Base-by-base conservation (phyloP, 202 grass and related monocot species). In the Saccharum hybrid region DNA sequence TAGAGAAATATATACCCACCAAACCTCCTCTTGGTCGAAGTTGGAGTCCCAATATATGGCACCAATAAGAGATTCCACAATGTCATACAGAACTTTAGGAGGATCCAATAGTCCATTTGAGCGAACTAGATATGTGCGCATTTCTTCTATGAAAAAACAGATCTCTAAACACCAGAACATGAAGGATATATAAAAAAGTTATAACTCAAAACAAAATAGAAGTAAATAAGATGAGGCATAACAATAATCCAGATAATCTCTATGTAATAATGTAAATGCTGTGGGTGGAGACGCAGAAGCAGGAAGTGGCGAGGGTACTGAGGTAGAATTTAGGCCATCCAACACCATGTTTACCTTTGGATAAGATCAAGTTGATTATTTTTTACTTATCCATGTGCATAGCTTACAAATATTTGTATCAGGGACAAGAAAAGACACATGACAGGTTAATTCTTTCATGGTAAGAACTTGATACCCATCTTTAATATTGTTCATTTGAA, bases 31-130 rank as follows among this genome's bases (percentile, higher is more conserved):
- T 68, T 89, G 68, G 61, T 80, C 70, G 40, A 80, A 82, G 65
- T 86, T 82, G 61, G 88, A 88, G 76, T 93, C 89, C 0, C 79
- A 11, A 69, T 84, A 97, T 33, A 93, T 68, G 13, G 91, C 88
- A 67, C 86, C 94, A 54, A 93, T 83, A 46, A 97, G 74, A 49
- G 94, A 93, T 78, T 97, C 94, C 31, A 97, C 84, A 42, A 91
- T 89, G 33, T 91, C 88, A 72, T 84, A 75, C 16, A 97, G 66
- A 11, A 81, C 74, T 81, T 97, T 97, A 51, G 94, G 94, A 43
- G 88, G 49, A 76, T 92, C 80, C 48, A 95, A 56, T 69, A 95
- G 71, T 22, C 92, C 92, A 51, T 94, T 90, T 4, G 90, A 94
- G 16, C 92, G 92, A 51, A 84, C 48, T 2, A 88, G 82, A 77